phyloP scores from a whole-genome alignment of 2,329 filamentous ascomycete species.

The Trichoderma harzianum region DNA sequence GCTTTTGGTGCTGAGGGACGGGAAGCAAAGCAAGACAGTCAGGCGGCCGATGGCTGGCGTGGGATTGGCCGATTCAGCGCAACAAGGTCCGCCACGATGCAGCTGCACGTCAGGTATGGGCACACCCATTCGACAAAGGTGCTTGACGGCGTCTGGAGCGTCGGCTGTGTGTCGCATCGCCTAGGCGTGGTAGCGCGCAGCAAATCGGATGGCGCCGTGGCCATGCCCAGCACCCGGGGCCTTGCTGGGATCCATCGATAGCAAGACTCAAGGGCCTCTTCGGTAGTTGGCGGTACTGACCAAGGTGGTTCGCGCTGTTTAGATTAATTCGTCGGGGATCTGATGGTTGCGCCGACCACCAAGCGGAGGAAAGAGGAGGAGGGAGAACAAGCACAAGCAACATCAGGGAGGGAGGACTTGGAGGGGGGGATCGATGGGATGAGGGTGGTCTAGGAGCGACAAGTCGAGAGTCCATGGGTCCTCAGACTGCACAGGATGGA shows the following conservation, averaged over 20 bases:
- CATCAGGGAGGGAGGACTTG: neutral
- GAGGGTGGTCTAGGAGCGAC: neutral
- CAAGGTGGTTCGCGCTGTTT: constrained; percentile 11
- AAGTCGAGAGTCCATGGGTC: neutral
- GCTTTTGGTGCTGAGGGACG: constrained; percentile 8
- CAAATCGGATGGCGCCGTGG: constrained; percentile 16
- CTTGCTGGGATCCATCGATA: constrained; percentile 13
- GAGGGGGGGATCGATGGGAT: constrained; percentile 5
- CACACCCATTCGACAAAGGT: constrained; percentile 18
- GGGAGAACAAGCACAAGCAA: neutral
- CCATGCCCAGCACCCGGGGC: constrained; percentile 1
- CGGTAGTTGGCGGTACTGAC: constrained; percentile 18
- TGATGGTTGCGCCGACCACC: constrained; percentile 1
- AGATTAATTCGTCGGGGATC: constrained; percentile 14
- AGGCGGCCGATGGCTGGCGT: constrained; percentile 14
- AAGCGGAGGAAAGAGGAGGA: neutral
- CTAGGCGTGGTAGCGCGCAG: constrained; percentile 12
- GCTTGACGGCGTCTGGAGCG: constrained; percentile 16
- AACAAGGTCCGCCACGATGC: constrained; percentile 18
- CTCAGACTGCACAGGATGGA: constrained; percentile 4
- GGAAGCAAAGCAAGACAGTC: constrained; percentile 17
- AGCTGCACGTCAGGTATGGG: constrained; percentile 19
- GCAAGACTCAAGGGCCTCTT: neutral
- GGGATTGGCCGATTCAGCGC: constrained; percentile 18
- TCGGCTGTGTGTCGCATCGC: constrained; percentile 16